Evolutionary conservation across 345 rosid species (phyloP).

Genomic region (Arabis hirsuta): DNA sequence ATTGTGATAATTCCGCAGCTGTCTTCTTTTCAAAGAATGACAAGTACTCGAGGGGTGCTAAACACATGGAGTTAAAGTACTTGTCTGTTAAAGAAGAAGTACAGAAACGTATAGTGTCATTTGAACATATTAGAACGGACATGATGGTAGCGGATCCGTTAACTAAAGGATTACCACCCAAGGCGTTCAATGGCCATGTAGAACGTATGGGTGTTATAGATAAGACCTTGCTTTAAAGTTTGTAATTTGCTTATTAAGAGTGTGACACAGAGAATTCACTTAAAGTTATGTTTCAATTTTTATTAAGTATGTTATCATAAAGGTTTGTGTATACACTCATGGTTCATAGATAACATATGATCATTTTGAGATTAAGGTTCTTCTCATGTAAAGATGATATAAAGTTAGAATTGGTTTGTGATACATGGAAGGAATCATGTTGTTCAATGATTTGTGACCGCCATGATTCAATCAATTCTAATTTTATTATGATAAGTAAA

Average conservation of each 20-base stretch:
- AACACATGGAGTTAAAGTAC: neutral
- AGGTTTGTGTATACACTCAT: neutral
- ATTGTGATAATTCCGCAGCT: neutral
- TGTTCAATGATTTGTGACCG: too few species aligned
- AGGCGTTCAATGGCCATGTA: neutral
- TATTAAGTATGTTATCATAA: neutral
- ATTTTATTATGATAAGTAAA: neutral
- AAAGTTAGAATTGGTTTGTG: too few species aligned
- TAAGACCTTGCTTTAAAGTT: neutral
- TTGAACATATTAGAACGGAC: neutral
- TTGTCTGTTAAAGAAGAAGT: slow-evolving; percentile 13
- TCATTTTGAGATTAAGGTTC: neutral
- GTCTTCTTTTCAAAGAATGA: slow-evolving; percentile 15
- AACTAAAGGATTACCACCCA: slow-evolving; percentile 12
- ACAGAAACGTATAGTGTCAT: neutral
- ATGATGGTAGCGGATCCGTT: slow-evolving; percentile 17
- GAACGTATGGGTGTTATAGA: neutral
- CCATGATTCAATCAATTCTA: neutral
- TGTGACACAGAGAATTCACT: slow-evolving; percentile 3
- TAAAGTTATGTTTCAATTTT: slow-evolving; percentile 2
- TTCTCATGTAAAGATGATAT: neutral
- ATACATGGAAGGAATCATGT: too few species aligned
- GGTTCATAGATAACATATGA: neutral
- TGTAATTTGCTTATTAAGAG: neutral
- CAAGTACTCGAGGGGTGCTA: slow-evolving; percentile 10